These are phyloP conservation scores for Gastrolobium villosum DNA, from an alignment of 306 rosid species.

Conservation along the genomic window DNA sequence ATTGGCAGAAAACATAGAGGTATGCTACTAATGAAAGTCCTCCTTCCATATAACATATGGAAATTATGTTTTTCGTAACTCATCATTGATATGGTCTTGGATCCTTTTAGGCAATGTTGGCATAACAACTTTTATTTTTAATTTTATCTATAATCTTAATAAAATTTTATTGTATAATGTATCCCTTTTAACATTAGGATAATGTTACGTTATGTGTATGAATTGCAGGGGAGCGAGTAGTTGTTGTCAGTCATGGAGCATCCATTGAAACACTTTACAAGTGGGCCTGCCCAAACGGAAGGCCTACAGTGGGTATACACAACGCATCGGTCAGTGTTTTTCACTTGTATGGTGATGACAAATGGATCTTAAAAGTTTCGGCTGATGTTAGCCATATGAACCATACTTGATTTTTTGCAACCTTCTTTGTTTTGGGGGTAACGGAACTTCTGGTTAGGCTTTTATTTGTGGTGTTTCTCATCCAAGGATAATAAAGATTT, in stretches of 20 bases:
- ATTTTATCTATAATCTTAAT: neutral
- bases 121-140: neutral
- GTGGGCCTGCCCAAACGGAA: conserved; percentile 60
- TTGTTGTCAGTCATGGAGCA: conserved; percentile 82
- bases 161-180: neutral
- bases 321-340: conserved; percentile 79
- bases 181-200: neutral
- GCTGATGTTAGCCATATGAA: conserved; percentile 79
- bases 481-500: neutral
- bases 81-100: neutral
- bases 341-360: conserved; percentile 66
- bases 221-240: conserved; percentile 71
- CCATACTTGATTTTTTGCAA: conserved; percentile 56
- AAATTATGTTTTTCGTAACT: neutral
- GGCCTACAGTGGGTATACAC: conserved; percentile 58
- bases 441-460: conserved; percentile 61
- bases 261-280: conserved; percentile 67
- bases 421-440: conserved; percentile 63
- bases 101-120: conserved; percentile 5
- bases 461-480: conserved; percentile 18
- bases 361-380: conserved; percentile 71
- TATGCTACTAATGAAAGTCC: conserved; percentile 24
- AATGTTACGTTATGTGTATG: conserved; percentile 4
- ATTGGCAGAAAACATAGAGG: conserved; percentile 84
- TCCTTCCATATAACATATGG: neutral